Base-by-base conservation (phyloP, 1,284 basidiomycete genomes). In the Boletellus deceptivus region DNA sequence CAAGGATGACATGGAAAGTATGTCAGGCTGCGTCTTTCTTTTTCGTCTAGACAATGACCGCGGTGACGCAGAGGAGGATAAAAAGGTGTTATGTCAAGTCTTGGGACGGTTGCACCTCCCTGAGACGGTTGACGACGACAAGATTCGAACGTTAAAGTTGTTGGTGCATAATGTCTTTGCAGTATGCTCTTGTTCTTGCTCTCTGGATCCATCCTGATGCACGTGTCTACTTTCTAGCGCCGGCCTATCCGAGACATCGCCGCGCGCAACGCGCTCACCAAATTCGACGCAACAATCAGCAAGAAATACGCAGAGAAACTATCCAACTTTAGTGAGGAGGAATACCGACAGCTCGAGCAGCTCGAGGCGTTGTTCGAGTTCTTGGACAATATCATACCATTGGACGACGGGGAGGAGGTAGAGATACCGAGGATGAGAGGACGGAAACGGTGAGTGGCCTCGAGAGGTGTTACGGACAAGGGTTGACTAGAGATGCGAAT, bases 51-150 rank as follows among this genome's bases (percentile, higher is more conserved):
- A 39, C 43, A 34, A 34, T 27, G 31, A 43, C 35, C 40, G 55
- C 16, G 38, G 24, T 35, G 25, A 34, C 42, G 3, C 56, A 93
- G 90, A 81, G 64, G 89, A 91, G 13, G 82, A 88, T 55, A 83
- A 88, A 61, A 97, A 96, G 67, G 77, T 84, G 1, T 70, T 96
- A 14, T 89, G 85, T 52, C 89, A 93, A 51, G 75, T 91, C 36
- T 76, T 98, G 3, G 76, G 78, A 37, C 92, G 95, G 62, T 74
- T 98, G 3, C 77, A 88, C 60, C 71, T 97, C 13, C 86, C 88
- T 0, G 79, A 84, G 6, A 78, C 81, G 20, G 72, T 86, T 1
- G 85, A 90, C 48, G 82, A 85, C 34, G 77, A 82, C 65, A 83
- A 83, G 64, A 73, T 91, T 48, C 79, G 82, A 43, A 78, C 77